Evolutionary conservation across 1,139 yeast species (phyloP), one percentile per base, ranked within the genome.

Genomic region (Pneumocystis murina): DNA sequence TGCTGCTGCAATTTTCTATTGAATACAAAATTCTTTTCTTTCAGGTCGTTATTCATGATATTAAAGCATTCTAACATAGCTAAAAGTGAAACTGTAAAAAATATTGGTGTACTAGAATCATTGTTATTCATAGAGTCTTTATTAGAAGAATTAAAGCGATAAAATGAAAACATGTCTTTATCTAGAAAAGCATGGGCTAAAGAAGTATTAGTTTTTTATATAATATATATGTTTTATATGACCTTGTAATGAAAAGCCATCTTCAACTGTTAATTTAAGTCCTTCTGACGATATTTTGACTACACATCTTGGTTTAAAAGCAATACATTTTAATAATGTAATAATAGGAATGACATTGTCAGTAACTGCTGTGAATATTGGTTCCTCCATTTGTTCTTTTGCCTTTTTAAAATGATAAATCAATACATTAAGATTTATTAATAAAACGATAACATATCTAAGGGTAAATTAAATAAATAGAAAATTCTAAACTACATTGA

Each of bases 1-100:
- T 16, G 33, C 7, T 57, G 14, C 20, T 40, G 59, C 33, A 58
- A 35, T 48, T 38, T 59, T 7, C 61, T 39, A 24, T 60, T 61
- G 16, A 59, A 60, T n/a, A 60, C 58, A 14, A 62, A 54, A 40
- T 43, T 57, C 33, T 60, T 62, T 28, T 60, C 62, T 35, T 59
- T 41, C n/a, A 58, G 43, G 17, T 62, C 61, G 14, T 48, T 33
- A 63, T 63, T 62, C 63, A 68, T 68, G 24, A 68, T 68, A 54
- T 68, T 66, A 36, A 68, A 62, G 39, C 69, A 64, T 33, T 67
- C 69, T 59, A 68, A 62, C 40, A 68, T 62, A 28, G 69, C 65
- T 16, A 62, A 57, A 30, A 68, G 64, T 30, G 68, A 66, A 43
- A 68, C 61, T 28, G 66, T 48, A 41, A 68, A 67, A 28, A 65